Evolutionary conservation across 2,329 filamentous ascomycete genomes (phyloP), one percentile per base, ranked within the genome.

Genomic region (Fusarium camptoceras): DNA sequence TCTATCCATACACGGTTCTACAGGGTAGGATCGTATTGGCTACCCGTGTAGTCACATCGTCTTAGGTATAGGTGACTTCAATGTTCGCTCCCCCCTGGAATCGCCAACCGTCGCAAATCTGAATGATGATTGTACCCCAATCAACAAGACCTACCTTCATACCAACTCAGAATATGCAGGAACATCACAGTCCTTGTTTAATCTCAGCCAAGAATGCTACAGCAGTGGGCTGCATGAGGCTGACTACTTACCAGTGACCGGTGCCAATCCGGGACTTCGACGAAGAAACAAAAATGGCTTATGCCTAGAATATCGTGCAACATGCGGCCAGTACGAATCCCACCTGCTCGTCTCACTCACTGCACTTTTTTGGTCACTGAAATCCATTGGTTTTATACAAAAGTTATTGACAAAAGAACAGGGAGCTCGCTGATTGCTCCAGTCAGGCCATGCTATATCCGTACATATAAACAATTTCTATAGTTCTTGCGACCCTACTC

Each of bases 381-480:
- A 22, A 39, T 43, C 18, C 18, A 46, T 22, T 41, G 44, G 31
- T 49, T 46, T 64, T 31, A 48, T 59, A 53, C 41, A 37, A 58
- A 27, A 44, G 37, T 58, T 61, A 64, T 59, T 41, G 47, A 67
- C 74, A 73, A 76, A 76, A 71, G 73, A 75, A 75, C 66, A 68
- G 58, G 58, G 66, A 65, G 71, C 61, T 72, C 62, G 66, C 68
- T 73, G 47, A 61, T 64, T 68, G 56, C 72, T 64, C 69, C 65
- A 22, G 43, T 66, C 65, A 64, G 57, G 65, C 49, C 72, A 67
- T 70, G 69, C 58, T 64, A 59, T 55, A 64, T 58, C 49, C 61
- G 57, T 67, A 66, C 63, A 75, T 66, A 73, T 55, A 71, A 55
- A 72, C 55, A 68, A 68, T 66, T 49, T 71, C 62, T 75, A 71